phyloP scores from a whole-genome alignment of 2,329 filamentous ascomycete species.

The Aureobasidium sp. region DNA sequence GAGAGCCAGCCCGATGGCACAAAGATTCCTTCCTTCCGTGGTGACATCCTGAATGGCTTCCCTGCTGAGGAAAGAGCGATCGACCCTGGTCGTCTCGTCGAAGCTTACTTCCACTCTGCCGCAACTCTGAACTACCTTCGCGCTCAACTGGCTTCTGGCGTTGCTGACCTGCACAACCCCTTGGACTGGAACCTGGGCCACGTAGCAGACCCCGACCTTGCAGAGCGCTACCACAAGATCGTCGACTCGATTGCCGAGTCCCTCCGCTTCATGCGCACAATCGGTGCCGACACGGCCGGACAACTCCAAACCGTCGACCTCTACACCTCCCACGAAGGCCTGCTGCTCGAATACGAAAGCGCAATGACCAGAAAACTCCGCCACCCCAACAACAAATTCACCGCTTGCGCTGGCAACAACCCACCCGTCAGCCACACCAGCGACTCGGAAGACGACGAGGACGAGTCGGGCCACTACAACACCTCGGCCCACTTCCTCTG shows the following conservation, averaged over 20 bases:
- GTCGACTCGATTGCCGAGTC: conserved; percentile 83
- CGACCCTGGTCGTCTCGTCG: conserved; percentile 75
- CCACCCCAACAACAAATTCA: conserved; percentile 44
- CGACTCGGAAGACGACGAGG: conserved; percentile 20
- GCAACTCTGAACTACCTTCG: conserved; percentile 91
- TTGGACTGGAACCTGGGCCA: conserved; percentile 93
- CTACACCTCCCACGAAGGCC: conserved; percentile 89
- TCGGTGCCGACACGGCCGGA: conserved; percentile 77
- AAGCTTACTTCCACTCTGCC: conserved; percentile 91
- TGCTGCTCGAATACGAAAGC: conserved; percentile 91
- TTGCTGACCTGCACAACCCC: conserved; percentile 87
- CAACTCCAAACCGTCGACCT: conserved; percentile 87
- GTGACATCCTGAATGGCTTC: conserved; percentile 92
- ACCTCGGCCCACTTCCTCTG: conserved; percentile 96
- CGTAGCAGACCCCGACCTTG: conserved; percentile 72
- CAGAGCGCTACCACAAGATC: conserved; percentile 76
- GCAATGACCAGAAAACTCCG: conserved; percentile 68
- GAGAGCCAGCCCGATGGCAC: conserved; percentile 66
- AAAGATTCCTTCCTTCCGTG: conserved; percentile 81
- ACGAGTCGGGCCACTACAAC: conserved; percentile 66
- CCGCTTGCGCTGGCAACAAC: conserved; percentile 15
- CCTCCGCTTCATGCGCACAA: conserved; percentile 85
- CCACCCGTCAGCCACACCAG: conserved; percentile 13
- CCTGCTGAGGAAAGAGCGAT: conserved; percentile 64
- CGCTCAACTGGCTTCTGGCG: conserved; percentile 71